phyloP scores from a whole-genome alignment of 495 filamentous ascomycete genomes.

The Xanthoparmelia taractica region DNA sequence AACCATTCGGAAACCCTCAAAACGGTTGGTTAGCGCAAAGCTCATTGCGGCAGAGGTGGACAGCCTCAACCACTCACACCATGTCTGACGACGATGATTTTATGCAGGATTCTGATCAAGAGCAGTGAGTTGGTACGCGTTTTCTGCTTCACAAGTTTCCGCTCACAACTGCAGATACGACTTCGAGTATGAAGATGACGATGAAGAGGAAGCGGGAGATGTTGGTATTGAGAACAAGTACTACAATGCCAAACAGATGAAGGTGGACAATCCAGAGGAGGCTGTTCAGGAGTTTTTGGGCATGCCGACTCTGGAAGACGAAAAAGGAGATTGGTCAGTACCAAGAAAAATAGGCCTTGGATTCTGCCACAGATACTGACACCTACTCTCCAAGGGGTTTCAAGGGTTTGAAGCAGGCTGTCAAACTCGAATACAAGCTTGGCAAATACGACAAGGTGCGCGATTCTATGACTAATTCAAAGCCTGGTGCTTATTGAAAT shows the following conservation, averaged over 20 bases:
- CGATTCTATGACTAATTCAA: neutral
- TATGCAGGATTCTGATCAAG: constrained; percentile 95
- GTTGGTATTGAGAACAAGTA: constrained; percentile 99
- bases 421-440: constrained; percentile 92
- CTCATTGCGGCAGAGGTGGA: neutral
- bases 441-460: constrained; percentile 72
- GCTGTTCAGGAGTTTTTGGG: constrained; percentile 87
- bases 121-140: constrained; percentile 47
- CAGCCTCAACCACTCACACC: constrained; percentile 28
- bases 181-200: constrained; percentile 92
- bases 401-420: constrained; percentile 94
- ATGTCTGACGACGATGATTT: constrained; percentile 99
- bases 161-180: constrained; percentile 58
- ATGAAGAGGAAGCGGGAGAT: constrained; percentile 79
- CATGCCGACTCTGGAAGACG: constrained; percentile 71
- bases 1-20: neutral
- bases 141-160: neutral
- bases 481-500: constrained; percentile 13
- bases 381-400: constrained; percentile 57
- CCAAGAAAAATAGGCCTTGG: neutral
- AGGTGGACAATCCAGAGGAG: constrained; percentile 74
- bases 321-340: constrained; percentile 84
- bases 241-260: constrained; percentile 98
- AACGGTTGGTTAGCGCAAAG: neutral
- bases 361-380: constrained; percentile 22